Conservation (phyloP, 352 stramenopile genomes). For the Thalassiosira hispida region DNA sequence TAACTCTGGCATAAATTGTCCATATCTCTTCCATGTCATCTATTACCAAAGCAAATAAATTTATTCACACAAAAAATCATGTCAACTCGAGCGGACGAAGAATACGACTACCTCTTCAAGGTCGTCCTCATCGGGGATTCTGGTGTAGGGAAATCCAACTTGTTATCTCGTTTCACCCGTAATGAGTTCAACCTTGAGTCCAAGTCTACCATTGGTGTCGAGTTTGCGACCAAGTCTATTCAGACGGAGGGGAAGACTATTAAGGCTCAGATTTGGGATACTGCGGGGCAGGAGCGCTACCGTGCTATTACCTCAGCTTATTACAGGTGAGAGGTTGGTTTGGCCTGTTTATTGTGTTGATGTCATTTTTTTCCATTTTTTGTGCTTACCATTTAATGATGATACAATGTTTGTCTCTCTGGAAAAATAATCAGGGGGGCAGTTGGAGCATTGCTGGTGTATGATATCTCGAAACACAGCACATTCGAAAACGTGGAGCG, state of each 20-base stretch:
- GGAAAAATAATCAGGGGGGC: conserved; percentile 84
- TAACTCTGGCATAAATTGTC: background rate
- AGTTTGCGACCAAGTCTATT: conserved; percentile 94
- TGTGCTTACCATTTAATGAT: conserved; percentile 4
- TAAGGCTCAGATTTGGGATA: conserved; percentile 87
- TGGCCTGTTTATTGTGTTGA: background rate
- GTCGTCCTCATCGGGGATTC: conserved; percentile 85
- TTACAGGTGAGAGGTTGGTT: conserved; percentile 57
- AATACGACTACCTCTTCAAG: conserved; percentile 88
- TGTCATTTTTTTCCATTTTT: background rate
- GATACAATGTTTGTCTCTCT: conserved; percentile 23
- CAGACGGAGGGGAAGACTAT: conserved; percentile 89
- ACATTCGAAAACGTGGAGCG: conserved; percentile 99
- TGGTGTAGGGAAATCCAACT: conserved; percentile 95
- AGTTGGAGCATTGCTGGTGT: conserved; percentile 97
- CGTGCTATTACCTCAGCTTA: conserved; percentile 83
- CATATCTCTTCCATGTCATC: background rate
- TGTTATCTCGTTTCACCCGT: conserved; percentile 95
- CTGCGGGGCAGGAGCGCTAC: conserved; percentile 88
- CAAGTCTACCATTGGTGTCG: conserved; percentile 96
- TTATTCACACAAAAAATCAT: conserved; percentile 49
- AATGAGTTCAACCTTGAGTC: conserved; percentile 99
- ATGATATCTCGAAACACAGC: conserved; percentile 98
- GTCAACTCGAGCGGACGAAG: conserved; percentile 82
- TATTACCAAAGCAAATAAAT: background rate